Percentiles rank a stretch among this genome's conserved stretches.
These are phyloP conservation scores for Trichophyton simii DNA, from an alignment of 2,329 filamentous ascomycete genomes.

Conservation along the genomic window DNA sequence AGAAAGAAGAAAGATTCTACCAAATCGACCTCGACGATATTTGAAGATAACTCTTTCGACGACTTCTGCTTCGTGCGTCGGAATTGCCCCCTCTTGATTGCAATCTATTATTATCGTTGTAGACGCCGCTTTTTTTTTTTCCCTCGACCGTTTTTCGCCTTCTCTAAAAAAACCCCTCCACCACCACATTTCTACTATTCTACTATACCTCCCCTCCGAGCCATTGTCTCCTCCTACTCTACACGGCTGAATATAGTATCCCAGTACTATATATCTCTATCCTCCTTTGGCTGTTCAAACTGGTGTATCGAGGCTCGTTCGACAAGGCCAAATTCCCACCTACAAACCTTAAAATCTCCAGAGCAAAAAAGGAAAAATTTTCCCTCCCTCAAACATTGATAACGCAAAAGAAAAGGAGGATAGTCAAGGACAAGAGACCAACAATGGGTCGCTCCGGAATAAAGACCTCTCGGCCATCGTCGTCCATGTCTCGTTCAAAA, in stretches of 20 bases:
- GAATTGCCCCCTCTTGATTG: slow-evolving; percentile 41
- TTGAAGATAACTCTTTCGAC: slow-evolving; percentile 41
- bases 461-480: neutral
- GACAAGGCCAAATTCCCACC: neutral
- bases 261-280: neutral
- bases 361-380: neutral
- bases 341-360: neutral
- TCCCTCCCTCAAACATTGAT: neutral
- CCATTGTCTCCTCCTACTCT: neutral
- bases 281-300: neutral
- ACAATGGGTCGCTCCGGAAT: neutral
- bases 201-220: neutral
- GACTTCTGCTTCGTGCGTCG: slow-evolving; percentile 37
- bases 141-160: neutral
- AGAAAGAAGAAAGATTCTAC: slow-evolving; percentile 36
- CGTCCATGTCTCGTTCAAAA: neutral
- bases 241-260: neutral
- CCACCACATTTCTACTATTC: neutral
- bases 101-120: neutral
- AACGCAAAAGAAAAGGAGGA: neutral
- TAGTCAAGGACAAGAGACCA: neutral
- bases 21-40: slow-evolving; percentile 41
- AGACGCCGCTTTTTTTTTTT: neutral
- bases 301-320: neutral
- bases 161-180: neutral